These are phyloP conservation scores for Nothopassalora personata DNA, from an alignment of 2,329 filamentous ascomycete species.

Conservation along the genomic window DNA sequence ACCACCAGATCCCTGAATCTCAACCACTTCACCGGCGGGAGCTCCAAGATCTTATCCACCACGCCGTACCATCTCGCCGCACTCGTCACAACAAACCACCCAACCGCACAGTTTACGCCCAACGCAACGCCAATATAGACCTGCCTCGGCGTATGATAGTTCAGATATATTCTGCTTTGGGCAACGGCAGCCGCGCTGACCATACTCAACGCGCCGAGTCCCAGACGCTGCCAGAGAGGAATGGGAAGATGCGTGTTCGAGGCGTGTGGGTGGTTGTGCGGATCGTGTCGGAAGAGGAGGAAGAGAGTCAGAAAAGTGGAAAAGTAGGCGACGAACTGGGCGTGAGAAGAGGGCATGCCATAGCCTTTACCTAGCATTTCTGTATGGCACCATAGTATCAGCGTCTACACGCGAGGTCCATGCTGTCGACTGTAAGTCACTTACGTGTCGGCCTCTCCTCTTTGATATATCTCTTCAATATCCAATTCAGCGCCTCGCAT, in stretches of 20 bases:
- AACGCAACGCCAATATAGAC: conserved; percentile 73
- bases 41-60: conserved; percentile 67
- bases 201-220: conserved; percentile 43
- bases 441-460: conserved; percentile 80
- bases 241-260: conserved; percentile 50
- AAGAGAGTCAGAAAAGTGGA: conserved; percentile 78
- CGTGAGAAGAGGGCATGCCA: conserved; percentile 93
- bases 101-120: conserved; percentile 64
- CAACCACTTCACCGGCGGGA: conserved; percentile 58
- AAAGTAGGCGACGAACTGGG: conserved; percentile 93
- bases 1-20: conserved; percentile 78
- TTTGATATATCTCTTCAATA: conserved; percentile 83
- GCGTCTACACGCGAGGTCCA: neutral
- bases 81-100: conserved; percentile 74
- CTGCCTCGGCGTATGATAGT: conserved; percentile 85
- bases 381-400: conserved; percentile 27
- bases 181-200: conserved; percentile 53
- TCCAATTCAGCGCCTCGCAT: conserved; percentile 88
- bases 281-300: conserved; percentile 71
- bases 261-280: conserved; percentile 40
- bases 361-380: conserved; percentile 84
- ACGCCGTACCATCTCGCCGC: conserved; percentile 61
- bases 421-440: conserved; percentile 18
- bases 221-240: conserved; percentile 55
- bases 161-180: conserved; percentile 79